A percentile compares a stretch with the other conserved stretches of the same genome.
These are phyloP conservation scores for Aspergillus heteromorphus DNA, from an alignment of 495 filamentous ascomycete species.

Conservation along the genomic window DNA sequence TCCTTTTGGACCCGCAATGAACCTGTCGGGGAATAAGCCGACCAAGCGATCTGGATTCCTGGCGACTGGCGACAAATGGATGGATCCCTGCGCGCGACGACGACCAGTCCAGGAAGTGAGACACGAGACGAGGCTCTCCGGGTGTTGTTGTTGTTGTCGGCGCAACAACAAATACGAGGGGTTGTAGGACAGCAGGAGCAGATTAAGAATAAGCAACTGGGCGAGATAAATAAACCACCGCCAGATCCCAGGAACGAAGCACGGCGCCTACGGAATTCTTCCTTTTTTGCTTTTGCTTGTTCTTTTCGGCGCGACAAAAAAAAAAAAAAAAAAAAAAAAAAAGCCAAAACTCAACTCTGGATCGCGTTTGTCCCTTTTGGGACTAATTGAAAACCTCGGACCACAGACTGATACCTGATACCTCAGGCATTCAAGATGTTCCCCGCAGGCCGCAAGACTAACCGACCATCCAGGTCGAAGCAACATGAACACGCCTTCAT, in stretches of 20 bases:
- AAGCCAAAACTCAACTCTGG: constrained; percentile 3
- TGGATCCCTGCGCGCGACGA: neutral
- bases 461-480: too few species aligned
- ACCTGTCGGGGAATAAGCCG: neutral
- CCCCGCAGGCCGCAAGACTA: neutral
- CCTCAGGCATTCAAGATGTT: constrained; percentile 7
- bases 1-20: neutral
- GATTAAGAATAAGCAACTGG: neutral
- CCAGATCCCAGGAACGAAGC: neutral
- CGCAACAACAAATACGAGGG: constrained; percentile 2
- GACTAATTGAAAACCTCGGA: constrained; percentile 3
- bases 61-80: neutral
- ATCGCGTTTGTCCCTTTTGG: constrained; percentile 15
- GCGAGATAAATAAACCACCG: neutral
- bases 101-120: neutral
- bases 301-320: constrained; percentile 25
- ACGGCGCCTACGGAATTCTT: neutral
- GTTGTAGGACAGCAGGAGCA: neutral
- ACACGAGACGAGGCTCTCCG: neutral
- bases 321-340: constrained; percentile 16
- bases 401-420: constrained; percentile 4
- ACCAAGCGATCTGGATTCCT: neutral
- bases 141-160: neutral
- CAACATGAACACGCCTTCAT: neutral
- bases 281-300: constrained; percentile 6